phyloP scores from a whole-genome alignment of 2,329 filamentous ascomycete genomes.

The Aureobasidium sp. region DNA sequence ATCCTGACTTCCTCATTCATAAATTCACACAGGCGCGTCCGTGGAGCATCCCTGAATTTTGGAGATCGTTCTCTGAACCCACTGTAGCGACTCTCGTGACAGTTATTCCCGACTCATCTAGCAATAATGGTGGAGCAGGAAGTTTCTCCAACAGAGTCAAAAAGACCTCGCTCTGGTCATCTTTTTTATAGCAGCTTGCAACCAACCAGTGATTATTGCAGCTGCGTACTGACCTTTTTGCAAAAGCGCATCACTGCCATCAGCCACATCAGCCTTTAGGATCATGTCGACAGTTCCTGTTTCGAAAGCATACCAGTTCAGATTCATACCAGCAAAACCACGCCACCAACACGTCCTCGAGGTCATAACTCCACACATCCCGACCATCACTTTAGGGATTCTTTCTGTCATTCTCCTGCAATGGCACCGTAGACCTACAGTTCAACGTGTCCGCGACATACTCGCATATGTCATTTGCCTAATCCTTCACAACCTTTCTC shows the following conservation, averaged over 20 bases:
- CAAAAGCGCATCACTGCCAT: not conserved
- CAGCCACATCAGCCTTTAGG: not conserved
- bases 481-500: not conserved
- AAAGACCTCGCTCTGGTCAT: not conserved
- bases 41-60: not conserved
- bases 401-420: not conserved
- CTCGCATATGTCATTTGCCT: not conserved
- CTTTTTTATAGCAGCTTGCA: not conserved
- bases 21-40: not conserved
- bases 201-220: not conserved
- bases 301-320: not conserved
- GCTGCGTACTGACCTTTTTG: not conserved
- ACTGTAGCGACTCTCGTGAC: not conserved
- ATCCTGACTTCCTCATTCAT: not conserved
- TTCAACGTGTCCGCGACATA: not conserved
- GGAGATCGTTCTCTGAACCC: not conserved
- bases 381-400: not conserved
- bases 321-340: not conserved
- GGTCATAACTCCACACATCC: not conserved
- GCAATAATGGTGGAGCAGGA: not conserved
- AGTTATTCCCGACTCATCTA: not conserved
- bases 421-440: not conserved
- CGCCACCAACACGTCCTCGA: not conserved
- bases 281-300: not conserved
- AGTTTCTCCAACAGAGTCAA: not conserved